phyloP scores from a whole-genome alignment of 345 rosid species.

The Sonneratia alba region DNA sequence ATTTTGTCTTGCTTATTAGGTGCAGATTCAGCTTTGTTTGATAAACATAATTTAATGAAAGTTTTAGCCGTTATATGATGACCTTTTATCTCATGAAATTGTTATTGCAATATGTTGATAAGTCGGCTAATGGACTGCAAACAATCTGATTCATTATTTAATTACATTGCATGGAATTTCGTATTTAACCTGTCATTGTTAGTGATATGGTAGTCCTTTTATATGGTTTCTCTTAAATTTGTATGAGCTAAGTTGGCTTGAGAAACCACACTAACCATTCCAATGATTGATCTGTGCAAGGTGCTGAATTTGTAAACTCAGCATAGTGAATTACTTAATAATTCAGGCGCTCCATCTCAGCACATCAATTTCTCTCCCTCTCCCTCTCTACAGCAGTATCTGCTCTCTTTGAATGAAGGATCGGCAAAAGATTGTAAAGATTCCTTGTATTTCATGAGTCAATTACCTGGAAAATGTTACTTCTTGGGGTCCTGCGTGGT shows the following conservation, averaged over 20 bases:
- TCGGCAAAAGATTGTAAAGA: conserved; percentile 23
- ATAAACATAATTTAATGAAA: neutral
- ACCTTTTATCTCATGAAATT: neutral
- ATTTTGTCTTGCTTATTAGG: neutral
- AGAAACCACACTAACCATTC: too few species aligned
- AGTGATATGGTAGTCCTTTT: neutral
- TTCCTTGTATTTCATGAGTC: neutral
- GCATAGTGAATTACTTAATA: neutral
- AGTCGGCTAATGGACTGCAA: neutral
- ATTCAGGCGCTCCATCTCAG: conserved; percentile 29
- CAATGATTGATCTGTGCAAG: too few species aligned
- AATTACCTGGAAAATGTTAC: neutral
- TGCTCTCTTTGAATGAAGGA: conserved; percentile 16
- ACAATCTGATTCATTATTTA: neutral
- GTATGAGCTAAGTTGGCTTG: too few species aligned
- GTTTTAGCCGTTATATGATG: neutral
- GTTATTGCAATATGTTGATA: neutral
- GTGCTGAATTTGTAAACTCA: too few species aligned
- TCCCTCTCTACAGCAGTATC: conserved; percentile 18
- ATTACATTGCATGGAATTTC: neutral
- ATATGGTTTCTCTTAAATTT: too few species aligned
- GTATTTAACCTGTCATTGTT: neutral
- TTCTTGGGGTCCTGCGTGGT: neutral
- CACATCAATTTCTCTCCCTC: conserved; percentile 20
- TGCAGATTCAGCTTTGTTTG: neutral